Evolutionary conservation across 192 early-diverging fungal species (phyloP), one percentile per base, ranked within the genome.

Genomic region (Dimargaris verticillata): DNA sequence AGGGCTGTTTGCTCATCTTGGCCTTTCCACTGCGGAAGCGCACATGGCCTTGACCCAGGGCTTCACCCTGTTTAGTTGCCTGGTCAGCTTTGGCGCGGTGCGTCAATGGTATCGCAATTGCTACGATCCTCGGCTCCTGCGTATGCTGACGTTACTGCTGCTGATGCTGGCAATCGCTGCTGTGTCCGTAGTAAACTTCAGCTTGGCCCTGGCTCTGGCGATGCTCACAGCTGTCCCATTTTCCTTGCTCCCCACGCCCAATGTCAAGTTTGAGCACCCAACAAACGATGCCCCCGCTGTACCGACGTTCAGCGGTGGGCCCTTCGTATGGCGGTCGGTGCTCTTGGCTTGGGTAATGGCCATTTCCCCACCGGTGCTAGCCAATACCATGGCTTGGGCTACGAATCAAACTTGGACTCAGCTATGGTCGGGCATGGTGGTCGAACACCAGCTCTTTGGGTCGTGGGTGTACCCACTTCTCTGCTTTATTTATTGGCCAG

Each of bases 401-500:
- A 62, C 70, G 51, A 28, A 58, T 51, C 63, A 67, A 53, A 51
- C 73, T 66, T 58, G 75, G 61, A 44, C 67, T 48, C 38, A 76
- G 57, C 61, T 78, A 61, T 51, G 85, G 66, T 68, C 65, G 60
- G 63, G 62, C 72, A 66, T 79, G 54, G 63, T 86, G 53, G 65
- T 64, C 17, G 85, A 84, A 62, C 83, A 84, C 72, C 71, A 83
- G 60, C 70, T 81, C 24, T 71, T 83, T 54, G 75, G 75, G 44
- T 80, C 72, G 22, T 79, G 81, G 74, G 66, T 83, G 0, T 71
- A 86, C 11, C 78, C 81, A 1, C 77, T 80, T 62, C 58, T 83
- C 26, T 83, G 82, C 65, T 76, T 77, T n/a, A 68, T 82, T 0
- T 86, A 85, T 67, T 88, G 86, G 84, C 86, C 86, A 6, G 15